Evolutionary conservation across 768 basidiomycete genomes (phyloP), one percentile per base, ranked within the genome.

Genomic region (Auriscalpium orientale): DNA sequence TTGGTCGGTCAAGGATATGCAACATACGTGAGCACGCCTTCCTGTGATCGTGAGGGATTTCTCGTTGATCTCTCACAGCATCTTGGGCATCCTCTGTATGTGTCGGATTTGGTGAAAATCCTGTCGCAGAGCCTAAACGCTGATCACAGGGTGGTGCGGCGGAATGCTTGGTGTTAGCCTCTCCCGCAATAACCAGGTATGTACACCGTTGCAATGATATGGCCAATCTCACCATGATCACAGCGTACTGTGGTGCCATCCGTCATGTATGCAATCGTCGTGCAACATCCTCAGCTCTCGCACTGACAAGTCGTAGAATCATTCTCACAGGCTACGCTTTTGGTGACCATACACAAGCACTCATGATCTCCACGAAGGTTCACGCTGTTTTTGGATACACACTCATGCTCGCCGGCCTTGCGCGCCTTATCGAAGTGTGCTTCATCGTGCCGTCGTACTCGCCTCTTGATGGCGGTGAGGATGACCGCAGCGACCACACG

Each of bases 1-100:
- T 0, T 95, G 94, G 94, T 87, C 84, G 2, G 87, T 86, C 53
- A 94, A 95, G 68, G 94, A 95, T 68, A 89, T 94, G 89, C 92
- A 95, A 64, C 93, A 95, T 69, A 92, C 91, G 84, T 91, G 65
- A 60, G 87, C 76, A 7, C 20, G 18, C 18, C 16, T 40, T 44
- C 46, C n/a, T n/a, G 16, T 46, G 16, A 48, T 20, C 46, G 7
- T 21, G n/a, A 16, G 22, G 55, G 11, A 37, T 38, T 59, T 59
- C 46, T 59, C 53, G 13, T 15, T 38, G 49, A 4, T 9, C 40
- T 37, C 13, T 38, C 10, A 2, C 54, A 90, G 87, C 2, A 81
- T 87, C 51, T 72, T 92, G 8, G 88, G 88, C 34, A 76, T 90
- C 21, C 72, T 90, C 37, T 89, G 87, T 87, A 72, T 50, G 81